These are phyloP conservation scores for Teunomyces cretensis DNA, from an alignment of 805 yeast genomes.

Conservation along the genomic window DNA sequence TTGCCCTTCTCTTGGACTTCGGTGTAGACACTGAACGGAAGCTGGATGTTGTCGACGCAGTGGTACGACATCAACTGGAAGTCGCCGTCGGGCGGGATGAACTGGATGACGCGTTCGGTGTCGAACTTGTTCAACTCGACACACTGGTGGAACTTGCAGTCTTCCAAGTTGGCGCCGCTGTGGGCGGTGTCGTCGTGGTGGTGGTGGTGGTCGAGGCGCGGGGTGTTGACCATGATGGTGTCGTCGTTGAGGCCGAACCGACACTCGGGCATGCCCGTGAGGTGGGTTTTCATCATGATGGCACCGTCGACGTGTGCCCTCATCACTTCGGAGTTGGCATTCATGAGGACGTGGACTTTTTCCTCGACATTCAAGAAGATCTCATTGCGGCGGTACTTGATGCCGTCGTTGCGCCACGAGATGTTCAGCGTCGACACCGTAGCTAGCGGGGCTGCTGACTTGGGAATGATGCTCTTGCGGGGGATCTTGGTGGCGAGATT, in stretches of 20 bases:
- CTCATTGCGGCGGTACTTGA: conserved; percentile 80
- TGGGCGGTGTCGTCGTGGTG: no score
- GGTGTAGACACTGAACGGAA: conserved; percentile 72
- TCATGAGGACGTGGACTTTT: conserved; percentile 66
- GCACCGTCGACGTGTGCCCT: conserved; percentile 76
- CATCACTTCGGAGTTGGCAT: conserved; percentile 61
- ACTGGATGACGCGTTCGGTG: conserved; percentile 59
- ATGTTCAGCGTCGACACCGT: conserved; percentile 18
- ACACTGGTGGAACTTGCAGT: conserved; percentile 85
- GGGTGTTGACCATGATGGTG: conserved; percentile 18
- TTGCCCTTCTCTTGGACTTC: conserved; percentile 46
- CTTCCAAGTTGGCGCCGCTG: conserved; percentile 56
- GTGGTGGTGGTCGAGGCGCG: no score
- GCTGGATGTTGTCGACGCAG: conserved; percentile 46
- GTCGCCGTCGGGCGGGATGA: conserved; percentile 85
- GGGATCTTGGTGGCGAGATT: conserved; percentile 6
- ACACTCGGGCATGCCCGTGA: conserved; percentile 83
- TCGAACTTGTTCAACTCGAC: conserved; percentile 73
- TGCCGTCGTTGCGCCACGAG: conserved; percentile 71
- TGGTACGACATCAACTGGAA: conserved; percentile 79
- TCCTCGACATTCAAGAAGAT: conserved; percentile 76
- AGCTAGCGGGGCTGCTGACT: conserved; percentile 5
- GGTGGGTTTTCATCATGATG: conserved; percentile 65
- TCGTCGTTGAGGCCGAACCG: conserved; percentile 72
- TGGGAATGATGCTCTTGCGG: background rate